Conservation (phyloP, 208 protist species). For the Tritrichomonas musculus region DNA sequence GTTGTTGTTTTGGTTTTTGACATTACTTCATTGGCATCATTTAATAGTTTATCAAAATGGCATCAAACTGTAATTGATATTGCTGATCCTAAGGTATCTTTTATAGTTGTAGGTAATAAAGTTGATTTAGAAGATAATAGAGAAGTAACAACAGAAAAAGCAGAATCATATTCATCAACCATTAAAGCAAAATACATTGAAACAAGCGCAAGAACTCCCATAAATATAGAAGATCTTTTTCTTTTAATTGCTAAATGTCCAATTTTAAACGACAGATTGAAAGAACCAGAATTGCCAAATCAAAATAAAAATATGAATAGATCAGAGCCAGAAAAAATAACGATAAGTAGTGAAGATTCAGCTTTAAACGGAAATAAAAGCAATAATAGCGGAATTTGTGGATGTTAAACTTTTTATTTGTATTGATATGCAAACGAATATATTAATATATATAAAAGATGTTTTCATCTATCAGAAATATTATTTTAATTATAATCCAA, state of each 20-base stretch:
- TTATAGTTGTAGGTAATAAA: conserved; percentile 14
- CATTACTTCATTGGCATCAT: not conserved
- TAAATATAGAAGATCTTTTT: not conserved
- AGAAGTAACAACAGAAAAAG: not conserved
- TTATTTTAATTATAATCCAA: no score
- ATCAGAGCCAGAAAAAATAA: no score
- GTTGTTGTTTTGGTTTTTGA: conserved; percentile 25
- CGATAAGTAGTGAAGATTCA: no score
- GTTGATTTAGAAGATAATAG: not conserved
- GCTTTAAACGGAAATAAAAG: no score
- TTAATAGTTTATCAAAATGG: not conserved
- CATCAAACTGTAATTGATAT: not conserved
- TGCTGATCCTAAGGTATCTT: not conserved
- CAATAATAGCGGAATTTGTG: no score
- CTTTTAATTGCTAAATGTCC: not conserved
- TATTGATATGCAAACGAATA: no score
- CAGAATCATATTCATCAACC: not conserved
- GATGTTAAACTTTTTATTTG: no score
- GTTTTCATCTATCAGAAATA: no score
- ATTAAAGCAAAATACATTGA: not conserved
- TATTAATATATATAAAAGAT: no score
- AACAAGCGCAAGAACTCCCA: not conserved
- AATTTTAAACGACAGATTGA: no score
- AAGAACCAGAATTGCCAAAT: no score
- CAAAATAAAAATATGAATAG: no score